phyloP scores from a whole-genome alignment of 306 rosid genomes.

The Fagus sylvatica region DNA sequence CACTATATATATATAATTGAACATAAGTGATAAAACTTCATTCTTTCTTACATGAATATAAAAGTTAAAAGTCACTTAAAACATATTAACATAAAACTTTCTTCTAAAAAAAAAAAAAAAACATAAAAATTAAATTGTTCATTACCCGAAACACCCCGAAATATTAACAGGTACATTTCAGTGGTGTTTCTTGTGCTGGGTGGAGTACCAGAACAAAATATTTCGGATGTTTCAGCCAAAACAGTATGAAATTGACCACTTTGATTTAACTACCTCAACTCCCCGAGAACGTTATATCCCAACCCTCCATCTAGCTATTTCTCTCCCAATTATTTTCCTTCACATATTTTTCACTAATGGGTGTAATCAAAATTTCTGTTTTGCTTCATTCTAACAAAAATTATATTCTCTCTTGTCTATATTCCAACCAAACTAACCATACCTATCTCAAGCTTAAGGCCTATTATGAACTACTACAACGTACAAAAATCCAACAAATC shows the following conservation, averaged over 20 bases:
- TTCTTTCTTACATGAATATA: too few relatives aligned
- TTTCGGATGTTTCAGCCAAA: too few relatives aligned
- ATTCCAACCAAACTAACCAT: slow-evolving; percentile 61
- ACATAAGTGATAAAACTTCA: too few relatives aligned
- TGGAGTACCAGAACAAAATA: too few relatives aligned
- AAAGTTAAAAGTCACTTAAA: too few relatives aligned
- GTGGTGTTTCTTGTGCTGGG: too few relatives aligned
- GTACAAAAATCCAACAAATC: slow-evolving; percentile 30
- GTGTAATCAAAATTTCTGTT: slow-evolving; percentile 53
- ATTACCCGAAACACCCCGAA: too few relatives aligned
- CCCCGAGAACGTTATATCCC: slow-evolving; percentile 12
- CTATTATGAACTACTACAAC: slow-evolving; percentile 34
- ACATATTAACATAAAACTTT: too few relatives aligned
- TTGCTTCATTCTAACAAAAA: slow-evolving; percentile 49
- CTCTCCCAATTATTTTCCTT: background rate
- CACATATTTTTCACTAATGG: slow-evolving; percentile 51
- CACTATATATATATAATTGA: too few relatives aligned
- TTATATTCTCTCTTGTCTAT: slow-evolving; percentile 45
- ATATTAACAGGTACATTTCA: too few relatives aligned
- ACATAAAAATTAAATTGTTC: too few relatives aligned
- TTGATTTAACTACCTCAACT: slow-evolving; percentile 23
- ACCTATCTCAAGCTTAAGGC: slow-evolving; percentile 43
- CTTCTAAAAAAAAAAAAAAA: too few relatives aligned
- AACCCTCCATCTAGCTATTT: slow-evolving; percentile 4
- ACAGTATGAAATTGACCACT: slow-evolving; percentile 19